A percentile compares a stretch with the other conserved stretches of the same genome.
Evolutionary conservation across 768 basidiomycete genomes (phyloP).

Genomic region (Hericium alpestre): DNA sequence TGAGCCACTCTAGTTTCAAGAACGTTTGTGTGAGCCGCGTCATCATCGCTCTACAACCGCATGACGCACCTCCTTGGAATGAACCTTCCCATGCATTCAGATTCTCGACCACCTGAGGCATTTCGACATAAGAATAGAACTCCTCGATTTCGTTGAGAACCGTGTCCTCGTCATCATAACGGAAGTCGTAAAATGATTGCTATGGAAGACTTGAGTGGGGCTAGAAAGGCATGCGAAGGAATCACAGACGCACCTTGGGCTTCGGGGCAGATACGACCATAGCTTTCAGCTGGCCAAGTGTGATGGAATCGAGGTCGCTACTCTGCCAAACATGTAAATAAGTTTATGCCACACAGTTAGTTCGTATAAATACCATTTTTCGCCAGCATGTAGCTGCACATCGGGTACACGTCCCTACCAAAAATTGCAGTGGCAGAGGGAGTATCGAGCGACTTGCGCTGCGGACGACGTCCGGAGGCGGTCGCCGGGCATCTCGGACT

Average conservation of each 20-base stretch:
- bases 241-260: constrained; percentile 48
- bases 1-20: constrained; percentile 62
- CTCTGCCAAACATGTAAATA: not conserved
- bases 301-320: constrained; percentile 56
- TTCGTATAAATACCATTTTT: too few species aligned
- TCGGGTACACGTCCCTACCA: too few species aligned
- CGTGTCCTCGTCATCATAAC: constrained; percentile 93
- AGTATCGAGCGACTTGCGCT: too few species aligned
- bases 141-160: constrained; percentile 95
- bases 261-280: constrained; percentile 61
- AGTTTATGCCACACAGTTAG: too few species aligned
- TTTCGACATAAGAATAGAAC: constrained; percentile 95
- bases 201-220: constrained; percentile 22
- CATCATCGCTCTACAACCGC: constrained; percentile 1
- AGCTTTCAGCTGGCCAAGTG: constrained; percentile 69
- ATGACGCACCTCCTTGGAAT: constrained; percentile 57
- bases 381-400: too few species aligned
- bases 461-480: too few species aligned
- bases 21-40: not conserved
- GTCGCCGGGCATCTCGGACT: too few species aligned
- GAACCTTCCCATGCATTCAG: constrained; percentile 81
- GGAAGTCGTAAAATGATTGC: constrained; percentile 85
- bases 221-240: not conserved
- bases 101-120: constrained; percentile 82
- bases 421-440: too few species aligned